phyloP scores from a whole-genome alignment of 2,329 filamentous ascomycete species.

The Hymenoscyphus fraxineus region DNA sequence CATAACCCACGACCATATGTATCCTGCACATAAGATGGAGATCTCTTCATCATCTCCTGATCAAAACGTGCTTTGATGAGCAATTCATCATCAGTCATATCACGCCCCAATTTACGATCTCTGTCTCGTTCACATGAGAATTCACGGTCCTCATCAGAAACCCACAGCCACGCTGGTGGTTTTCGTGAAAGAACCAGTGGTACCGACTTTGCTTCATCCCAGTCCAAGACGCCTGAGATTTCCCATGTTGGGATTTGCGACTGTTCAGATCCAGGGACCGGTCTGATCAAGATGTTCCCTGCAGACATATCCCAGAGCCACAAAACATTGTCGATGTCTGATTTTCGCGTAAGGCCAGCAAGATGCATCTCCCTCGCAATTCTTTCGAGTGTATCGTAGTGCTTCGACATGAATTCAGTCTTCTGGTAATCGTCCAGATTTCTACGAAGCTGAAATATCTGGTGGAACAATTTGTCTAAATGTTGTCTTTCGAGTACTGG shows the following conservation, averaged over 20 bases:
- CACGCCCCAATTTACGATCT: constrained; percentile 1
- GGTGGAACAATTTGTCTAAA: constrained; percentile 3
- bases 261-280: no score
- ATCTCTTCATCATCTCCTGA: constrained; percentile 13
- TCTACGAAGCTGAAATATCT: constrained; percentile 10
- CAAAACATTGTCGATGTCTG: constrained; percentile 10
- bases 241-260: constrained; percentile 17
- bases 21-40: constrained; percentile 19
- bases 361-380: constrained; percentile 17
- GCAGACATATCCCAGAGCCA: constrained; percentile 26
- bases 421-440: not conserved
- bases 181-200: constrained; percentile 16
- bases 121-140: constrained; percentile 15
- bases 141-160: constrained; percentile 5
- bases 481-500: constrained; percentile 7
- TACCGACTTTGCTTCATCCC: constrained; percentile 20
- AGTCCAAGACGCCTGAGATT: constrained; percentile 23
- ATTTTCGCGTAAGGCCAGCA: constrained; percentile 10
- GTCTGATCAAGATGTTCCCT: constrained; percentile 16
- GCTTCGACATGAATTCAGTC: not conserved
- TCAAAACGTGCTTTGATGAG: constrained; percentile 25
- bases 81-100: constrained; percentile 19
- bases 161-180: constrained; percentile 23
- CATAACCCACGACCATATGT: constrained; percentile 22
- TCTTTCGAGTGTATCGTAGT: not conserved